Evolutionary conservation across 768 basidiomycete genomes (phyloP).

Genomic region (Tylopilus cervinicoccineus): DNA sequence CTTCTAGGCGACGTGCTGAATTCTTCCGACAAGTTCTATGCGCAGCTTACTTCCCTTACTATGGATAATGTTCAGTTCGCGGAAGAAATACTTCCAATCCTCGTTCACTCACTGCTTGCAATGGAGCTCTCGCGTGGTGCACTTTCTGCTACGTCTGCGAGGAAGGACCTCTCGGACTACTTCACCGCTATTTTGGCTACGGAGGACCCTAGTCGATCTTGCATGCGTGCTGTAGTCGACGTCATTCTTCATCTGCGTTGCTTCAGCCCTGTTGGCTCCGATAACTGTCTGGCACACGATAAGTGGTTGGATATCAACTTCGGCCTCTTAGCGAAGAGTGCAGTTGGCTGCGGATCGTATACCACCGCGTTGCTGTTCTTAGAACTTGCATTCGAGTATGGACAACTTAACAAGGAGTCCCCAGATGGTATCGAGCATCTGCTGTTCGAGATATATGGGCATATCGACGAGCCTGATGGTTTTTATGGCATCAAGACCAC

Average conservation of each 20-base stretch:
- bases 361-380: conserved; percentile 89
- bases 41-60: conserved; percentile 60
- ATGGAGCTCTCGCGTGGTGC: conserved; percentile 14
- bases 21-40: conserved; percentile 56
- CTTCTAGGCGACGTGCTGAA: conserved; percentile 60
- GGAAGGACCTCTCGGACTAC: conserved; percentile 22
- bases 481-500: conserved; percentile 89
- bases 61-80: conserved; percentile 54
- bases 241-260: conserved; percentile 77
- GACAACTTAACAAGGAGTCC: conserved; percentile 26
- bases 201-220: conserved; percentile 40
- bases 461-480: conserved; percentile 97
- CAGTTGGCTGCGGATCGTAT: conserved; percentile 77
- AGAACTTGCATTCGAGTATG: conserved; percentile 67
- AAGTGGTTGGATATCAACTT: conserved; percentile 83
- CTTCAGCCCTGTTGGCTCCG: conserved; percentile 41
- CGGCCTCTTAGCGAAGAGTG: conserved; percentile 63
- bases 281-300: conserved; percentile 53
- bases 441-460: conserved; percentile 88
- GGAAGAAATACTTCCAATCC: conserved; percentile 63
- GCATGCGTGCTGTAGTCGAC: conserved; percentile 58
- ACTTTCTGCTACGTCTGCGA: conserved; percentile 1
- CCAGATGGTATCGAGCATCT: conserved; percentile 52
- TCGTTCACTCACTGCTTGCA: conserved; percentile 67
- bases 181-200: conserved; percentile 24